Evolutionary conservation across 108 stramenopile genomes (phyloP).

Genomic region (Cafeteria roenbergensis): DNA sequence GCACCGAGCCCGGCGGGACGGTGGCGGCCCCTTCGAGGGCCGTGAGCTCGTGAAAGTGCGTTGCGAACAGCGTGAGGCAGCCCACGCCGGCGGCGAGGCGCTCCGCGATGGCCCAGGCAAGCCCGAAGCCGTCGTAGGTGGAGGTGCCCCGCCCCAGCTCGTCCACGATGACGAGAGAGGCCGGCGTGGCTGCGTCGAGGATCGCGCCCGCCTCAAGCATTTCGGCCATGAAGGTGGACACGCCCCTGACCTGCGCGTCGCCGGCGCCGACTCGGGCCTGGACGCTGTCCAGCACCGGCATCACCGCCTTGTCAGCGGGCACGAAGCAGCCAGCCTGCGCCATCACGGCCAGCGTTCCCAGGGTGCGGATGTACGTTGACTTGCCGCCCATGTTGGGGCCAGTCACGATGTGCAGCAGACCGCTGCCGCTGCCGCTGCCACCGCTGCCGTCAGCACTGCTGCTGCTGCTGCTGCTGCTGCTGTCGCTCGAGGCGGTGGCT

Average conservation of each 20-base stretch:
- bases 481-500: background rate
- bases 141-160: constrained; percentile 92
- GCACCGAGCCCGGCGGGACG: no score
- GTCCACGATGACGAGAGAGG: constrained; percentile 88
- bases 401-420: constrained; percentile 69
- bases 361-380: constrained; percentile 79
- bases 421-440: constrained; percentile 46
- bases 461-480: background rate
- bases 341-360: constrained; percentile 78
- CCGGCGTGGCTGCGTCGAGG: constrained; percentile 62
- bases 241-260: constrained; percentile 76
- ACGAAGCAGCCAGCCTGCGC: constrained; percentile 85
- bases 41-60: constrained; percentile 96
- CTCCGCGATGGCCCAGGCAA: constrained; percentile 86
- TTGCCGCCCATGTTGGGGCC: constrained; percentile 96
- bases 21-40: constrained; percentile 42
- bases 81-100: constrained; percentile 60
- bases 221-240: constrained; percentile 98
- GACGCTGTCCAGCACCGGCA: constrained; percentile 76
- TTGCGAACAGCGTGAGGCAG: constrained; percentile 84
- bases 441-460: background rate
- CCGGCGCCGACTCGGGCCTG: constrained; percentile 86
- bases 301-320: constrained; percentile 59
- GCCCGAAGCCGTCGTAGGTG: constrained; percentile 82
- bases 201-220: constrained; percentile 91